Base-by-base conservation (phyloP, 345 rosid species). In the Pistacia integerrima region DNA sequence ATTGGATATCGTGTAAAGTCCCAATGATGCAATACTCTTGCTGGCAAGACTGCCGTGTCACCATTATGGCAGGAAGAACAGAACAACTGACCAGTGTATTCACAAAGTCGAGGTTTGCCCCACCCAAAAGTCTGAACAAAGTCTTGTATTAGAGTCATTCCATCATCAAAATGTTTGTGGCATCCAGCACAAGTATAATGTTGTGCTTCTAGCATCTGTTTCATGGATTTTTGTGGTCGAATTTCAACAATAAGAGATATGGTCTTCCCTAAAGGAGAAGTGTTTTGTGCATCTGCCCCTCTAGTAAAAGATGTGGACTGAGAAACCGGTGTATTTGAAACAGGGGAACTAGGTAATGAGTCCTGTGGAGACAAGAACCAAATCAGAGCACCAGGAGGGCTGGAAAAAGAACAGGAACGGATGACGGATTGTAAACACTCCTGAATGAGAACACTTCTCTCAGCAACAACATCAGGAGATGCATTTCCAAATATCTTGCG, bases 151-250 rank as follows among this genome's bases (percentile, higher is more conserved):
- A 93, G 81, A 81, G 92, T 93, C 74, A 83, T 84, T 68, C 92
- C 91, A 77, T 84, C 93, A 84, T 91, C 92, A 82, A 96, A 93
- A 84, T 90, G 92, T 81, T 69, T 90, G 85, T 87, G 93, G 85
- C 99, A 96, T 75, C 97, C 98, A 66, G 97, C 94, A 74, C 99
- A 96, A 70, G 85, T 86, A 82, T 96, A 89, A 86, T 91, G 92
- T 74, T 96, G 99, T 1, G 86, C 83, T 89, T 96, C 99, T 70
- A 96, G 77, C 84, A 91, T 76, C 80, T 93, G 95, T 73, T 91
- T 92, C 63, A 79, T 74, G 74, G 97, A 82, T 87, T 88, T 93
- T 76, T 80, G 78, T n/a, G 94, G 87, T 63, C 76, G 88, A 77
- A 80, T 81, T 88, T 91, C 94, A 81, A 96, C 93, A 78, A 92